Evolutionary conservation across 352 stramenopile species (phyloP), one percentile per base, ranked within the genome.

Genomic region (Globisporangium radiosum): DNA sequence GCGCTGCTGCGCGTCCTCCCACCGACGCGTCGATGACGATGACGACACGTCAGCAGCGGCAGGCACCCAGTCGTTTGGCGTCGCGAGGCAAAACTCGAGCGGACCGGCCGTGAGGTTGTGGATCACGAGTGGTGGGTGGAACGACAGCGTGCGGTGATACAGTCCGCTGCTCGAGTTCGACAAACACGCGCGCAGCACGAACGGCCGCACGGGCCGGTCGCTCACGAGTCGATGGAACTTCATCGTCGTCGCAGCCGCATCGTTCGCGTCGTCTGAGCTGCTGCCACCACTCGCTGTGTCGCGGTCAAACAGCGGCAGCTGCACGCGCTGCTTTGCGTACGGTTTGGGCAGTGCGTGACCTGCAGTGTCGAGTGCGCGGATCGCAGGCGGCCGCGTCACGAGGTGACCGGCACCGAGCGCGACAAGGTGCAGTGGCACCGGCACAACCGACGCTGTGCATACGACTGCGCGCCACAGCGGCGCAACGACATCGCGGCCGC

Each of bases 221-320:
- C 75, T 85, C 47, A 85, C 81, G 38, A 94, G 60, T 50, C 84
- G 75, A 60, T 86, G 80, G 47, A 94, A 94, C 55, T 90, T 94
- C 66, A 93, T 81, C 5, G 71, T 75, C 40, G 73, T 79, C 44
- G 80, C 63, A 33, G 25, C 25, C 1, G 64, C 56, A 45, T 69
- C 57, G 7, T 52, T 64, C 17, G 51, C 62, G 36, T 85, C 75
- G 9, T 87, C 62, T 13, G 57, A 54, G 42, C 53, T 64, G 11
- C 7, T 44, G 7, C 7, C 11, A 14, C 66, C 54, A 7, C 10
- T 50, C 0, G 52, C 19, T 5, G 54, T 59, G 5, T 63, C 62
- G 5, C 78, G 69, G 51, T 91, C 81, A 65, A 91, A 88, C 11
- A 94, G 54, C 1, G 84, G 78, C 5, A 91, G 65, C 38, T 87